These are phyloP conservation scores for Talaromyces verruculosus DNA, from an alignment of 2,329 filamentous ascomycete species.

Conservation along the genomic window DNA sequence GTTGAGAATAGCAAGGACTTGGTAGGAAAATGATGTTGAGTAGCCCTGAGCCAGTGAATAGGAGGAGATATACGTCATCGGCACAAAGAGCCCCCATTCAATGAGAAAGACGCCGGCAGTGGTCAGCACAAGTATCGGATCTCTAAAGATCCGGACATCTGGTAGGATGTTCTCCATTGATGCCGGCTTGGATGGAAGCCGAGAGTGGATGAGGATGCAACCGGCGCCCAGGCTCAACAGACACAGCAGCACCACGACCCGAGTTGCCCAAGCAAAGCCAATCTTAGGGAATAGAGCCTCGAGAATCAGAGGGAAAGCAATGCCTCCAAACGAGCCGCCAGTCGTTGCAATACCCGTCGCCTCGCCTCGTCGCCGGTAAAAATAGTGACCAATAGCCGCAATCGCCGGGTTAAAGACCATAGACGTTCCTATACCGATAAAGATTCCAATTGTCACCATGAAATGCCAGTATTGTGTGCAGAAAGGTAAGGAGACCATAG, in stretches of 20 bases:
- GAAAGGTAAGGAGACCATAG: constrained; percentile 68
- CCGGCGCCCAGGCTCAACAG: constrained; percentile 42
- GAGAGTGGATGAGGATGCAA: constrained; percentile 53
- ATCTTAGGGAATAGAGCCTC: constrained; percentile 48
- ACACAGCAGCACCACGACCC: constrained; percentile 48
- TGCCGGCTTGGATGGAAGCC: constrained; percentile 61
- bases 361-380: constrained; percentile 69
- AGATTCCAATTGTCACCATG: constrained; percentile 72
- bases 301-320: constrained; percentile 61
- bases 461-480: constrained; percentile 83
- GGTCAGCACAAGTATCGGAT: constrained; percentile 63
- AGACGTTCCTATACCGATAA: constrained; percentile 72
- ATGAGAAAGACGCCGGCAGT: constrained; percentile 69
- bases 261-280: constrained; percentile 51
- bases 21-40: constrained; percentile 65
- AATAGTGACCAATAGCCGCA: constrained; percentile 79
- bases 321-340: constrained; percentile 71
- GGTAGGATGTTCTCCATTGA: constrained; percentile 59
- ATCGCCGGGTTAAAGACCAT: constrained; percentile 83
- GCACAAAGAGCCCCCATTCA: constrained; percentile 75
- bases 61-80: constrained; percentile 76
- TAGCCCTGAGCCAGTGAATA: constrained; percentile 71
- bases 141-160: constrained; percentile 65
- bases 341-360: constrained; percentile 80
- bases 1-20: constrained; percentile 80